Evolutionary conservation across 768 basidiomycete species (phyloP), one percentile per base, ranked within the genome.

Genomic region (Asterophora lycoperdoides): DNA sequence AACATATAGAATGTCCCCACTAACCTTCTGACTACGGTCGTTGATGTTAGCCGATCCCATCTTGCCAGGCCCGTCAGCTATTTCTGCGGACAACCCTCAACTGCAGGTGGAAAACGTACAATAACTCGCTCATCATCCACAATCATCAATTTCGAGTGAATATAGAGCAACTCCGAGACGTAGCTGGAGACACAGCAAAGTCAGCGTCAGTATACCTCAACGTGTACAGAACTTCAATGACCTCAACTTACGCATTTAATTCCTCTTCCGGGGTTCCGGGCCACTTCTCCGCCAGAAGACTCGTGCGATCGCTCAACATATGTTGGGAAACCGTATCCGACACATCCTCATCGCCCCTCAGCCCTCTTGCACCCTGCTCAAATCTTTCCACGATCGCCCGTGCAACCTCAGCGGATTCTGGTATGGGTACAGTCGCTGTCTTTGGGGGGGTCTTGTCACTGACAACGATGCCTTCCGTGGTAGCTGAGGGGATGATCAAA

Each of bases 21-120:
- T 23, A 51, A 78, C 84, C 76, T 78, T 85, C 67, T 91, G 89
- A 46, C 83, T 86, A 11, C 91, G 83, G 59, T 94, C 92, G 52
- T 94, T 94, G 56, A 94, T 62, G 63, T 97, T 98, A 13, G 95
- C 93, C 36, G 89, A 93, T 29, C 95, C 94, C 77, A 93, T 88
- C 89, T 91, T 6, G n/a, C 17, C 26, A 8, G 28, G 4, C 19
- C 30, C 9, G 28, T 19, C 18, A 9, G 15, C 9, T 7, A 23
- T 23, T 23, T 23, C 23, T 23, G 23, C 6, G 23, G 3, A 23
- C 3, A 20, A 13, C n/a, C n/a, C n/a, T n/a, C n/a, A n/a, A n/a
- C n/a, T n/a, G n/a, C n/a, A 14, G 10, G 29, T 14, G n/a, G 5
- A 36, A 40, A 10, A 20, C 88, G 43, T 56, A 91, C 89, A 55